Conservation (phyloP, 306 rosid genomes). For the Prunus padus region DNA sequence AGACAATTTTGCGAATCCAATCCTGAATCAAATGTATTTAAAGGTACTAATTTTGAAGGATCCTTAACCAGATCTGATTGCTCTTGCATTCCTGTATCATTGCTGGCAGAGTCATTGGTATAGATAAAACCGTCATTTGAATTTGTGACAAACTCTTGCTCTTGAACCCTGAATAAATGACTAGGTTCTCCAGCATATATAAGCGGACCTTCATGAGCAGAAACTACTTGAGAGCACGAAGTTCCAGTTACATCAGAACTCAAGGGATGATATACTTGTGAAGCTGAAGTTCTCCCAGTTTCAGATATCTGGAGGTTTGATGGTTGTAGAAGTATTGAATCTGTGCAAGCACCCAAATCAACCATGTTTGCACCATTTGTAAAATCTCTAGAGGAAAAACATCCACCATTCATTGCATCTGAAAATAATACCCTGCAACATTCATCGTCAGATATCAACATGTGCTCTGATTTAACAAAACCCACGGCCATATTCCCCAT, state of each 20-base stretch:
- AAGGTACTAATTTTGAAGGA: slow-evolving; percentile 61
- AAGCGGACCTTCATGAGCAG: slow-evolving; percentile 52
- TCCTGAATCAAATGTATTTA: slow-evolving; percentile 55
- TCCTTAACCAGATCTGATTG: slow-evolving; percentile 44
- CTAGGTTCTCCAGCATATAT: slow-evolving; percentile 41
- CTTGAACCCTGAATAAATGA: slow-evolving; percentile 50
- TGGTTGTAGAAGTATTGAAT: slow-evolving; percentile 49
- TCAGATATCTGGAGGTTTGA: slow-evolving; percentile 39
- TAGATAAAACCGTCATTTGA: slow-evolving; percentile 46
- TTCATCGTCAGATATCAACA: slow-evolving; percentile 79
- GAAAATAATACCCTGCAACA: slow-evolving; percentile 80
- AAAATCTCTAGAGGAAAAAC: slow-evolving; percentile 50
- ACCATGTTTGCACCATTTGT: slow-evolving; percentile 29
- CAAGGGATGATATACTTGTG: slow-evolving; percentile 38
- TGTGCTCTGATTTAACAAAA: slow-evolving; percentile 46
- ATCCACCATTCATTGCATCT: slow-evolving; percentile 50
- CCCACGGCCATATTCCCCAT: slow-evolving; percentile 36
- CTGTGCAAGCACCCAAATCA: slow-evolving; percentile 46
- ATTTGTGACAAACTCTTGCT: slow-evolving; percentile 50
- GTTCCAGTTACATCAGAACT: slow-evolving; percentile 35
- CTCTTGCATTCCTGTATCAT: slow-evolving; percentile 42
- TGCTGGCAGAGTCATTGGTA: slow-evolving; percentile 48
- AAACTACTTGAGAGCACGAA: slow-evolving; percentile 42
- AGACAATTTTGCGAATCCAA: slow-evolving; percentile 45
- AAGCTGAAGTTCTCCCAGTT: slow-evolving; percentile 34